Conservation (phyloP, 2,329 filamentous ascomycete species). For the Paracoccidioides brasiliensis region DNA sequence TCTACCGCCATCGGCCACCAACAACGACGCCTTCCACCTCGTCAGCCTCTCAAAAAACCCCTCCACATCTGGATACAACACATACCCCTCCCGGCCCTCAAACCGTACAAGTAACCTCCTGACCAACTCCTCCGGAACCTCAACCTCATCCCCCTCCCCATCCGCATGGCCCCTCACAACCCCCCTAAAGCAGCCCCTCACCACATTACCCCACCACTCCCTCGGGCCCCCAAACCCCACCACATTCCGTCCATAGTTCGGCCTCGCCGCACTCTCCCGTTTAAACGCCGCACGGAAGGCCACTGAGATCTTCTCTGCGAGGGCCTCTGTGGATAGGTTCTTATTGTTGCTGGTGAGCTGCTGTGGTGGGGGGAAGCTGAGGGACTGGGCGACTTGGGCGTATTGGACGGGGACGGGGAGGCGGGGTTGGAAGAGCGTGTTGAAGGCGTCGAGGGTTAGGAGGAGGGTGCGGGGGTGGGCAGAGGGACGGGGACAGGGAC, state of each 20-base stretch:
- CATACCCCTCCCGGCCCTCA: conserved; percentile 28
- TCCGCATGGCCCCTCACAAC: conserved; percentile 2
- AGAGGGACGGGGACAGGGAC: not conserved
- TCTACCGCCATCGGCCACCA: not conserved
- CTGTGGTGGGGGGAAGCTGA: conserved; percentile 15
- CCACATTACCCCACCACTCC: conserved; percentile 34
- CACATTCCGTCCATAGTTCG: conserved; percentile 34
- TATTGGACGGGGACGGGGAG: conserved; percentile 29
- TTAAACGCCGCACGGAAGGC: conserved; percentile 25
- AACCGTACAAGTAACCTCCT: conserved; percentile 27
- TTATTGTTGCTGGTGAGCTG: conserved; percentile 12
- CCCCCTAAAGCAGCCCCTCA: conserved; percentile 24
- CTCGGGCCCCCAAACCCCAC: conserved; percentile 24
- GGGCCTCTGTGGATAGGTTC: conserved; percentile 12
- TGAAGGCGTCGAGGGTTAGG: conserved; percentile 35
- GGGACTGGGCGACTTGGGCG: conserved; percentile 24
- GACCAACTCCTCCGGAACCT: conserved; percentile 24
- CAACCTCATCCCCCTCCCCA: conserved; percentile 6
- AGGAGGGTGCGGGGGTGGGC: conserved; percentile 17
- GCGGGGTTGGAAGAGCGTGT: conserved; percentile 32
- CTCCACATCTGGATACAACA: conserved; percentile 27
- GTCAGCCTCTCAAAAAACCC: conserved; percentile 25
- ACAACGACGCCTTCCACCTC: conserved; percentile 13
- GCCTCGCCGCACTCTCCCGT: conserved; percentile 18
- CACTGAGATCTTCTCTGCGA: conserved; percentile 8